Evolutionary conservation across 441 rosid species (phyloP).

Genomic region (Eutrema salsugineum): DNA sequence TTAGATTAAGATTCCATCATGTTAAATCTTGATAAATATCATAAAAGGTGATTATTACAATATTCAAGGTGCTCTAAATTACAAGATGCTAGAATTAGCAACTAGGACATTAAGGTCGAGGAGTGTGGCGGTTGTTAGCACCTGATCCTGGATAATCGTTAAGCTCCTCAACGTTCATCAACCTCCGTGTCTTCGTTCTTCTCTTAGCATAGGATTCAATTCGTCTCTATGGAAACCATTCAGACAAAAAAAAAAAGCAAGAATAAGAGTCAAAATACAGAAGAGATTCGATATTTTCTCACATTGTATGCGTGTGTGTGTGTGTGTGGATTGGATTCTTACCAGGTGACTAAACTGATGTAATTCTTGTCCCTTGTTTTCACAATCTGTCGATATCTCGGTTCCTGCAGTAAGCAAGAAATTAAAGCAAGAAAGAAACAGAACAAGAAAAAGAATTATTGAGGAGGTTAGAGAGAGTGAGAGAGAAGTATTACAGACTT

Average conservation of each 20-base stretch:
- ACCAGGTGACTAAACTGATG: constrained; percentile 9
- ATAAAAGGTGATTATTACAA: constrained; percentile 7
- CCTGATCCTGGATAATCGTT: constrained; percentile 87
- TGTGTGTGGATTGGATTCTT: not conserved
- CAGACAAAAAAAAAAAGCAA: not conserved
- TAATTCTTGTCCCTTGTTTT: not conserved
- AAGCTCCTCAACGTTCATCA: constrained; percentile 49
- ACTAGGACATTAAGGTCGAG: constrained; percentile 44
- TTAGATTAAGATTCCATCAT: constrained; percentile 14
- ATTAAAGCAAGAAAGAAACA: not conserved
- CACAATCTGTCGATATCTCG: not conserved
- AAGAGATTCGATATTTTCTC: not conserved
- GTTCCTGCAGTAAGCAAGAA: constrained; percentile 8
- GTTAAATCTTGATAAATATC: not conserved
- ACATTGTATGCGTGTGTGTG: constrained; percentile 14
- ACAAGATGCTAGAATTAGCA: constrained; percentile 32
- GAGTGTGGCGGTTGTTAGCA: constrained; percentile 83
- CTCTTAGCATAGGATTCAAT: constrained; percentile 16
- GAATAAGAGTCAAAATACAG: not conserved
- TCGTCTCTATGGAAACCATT: constrained; percentile 25
- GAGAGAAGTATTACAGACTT: constrained; percentile 23
- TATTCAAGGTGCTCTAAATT: not conserved
- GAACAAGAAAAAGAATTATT: constrained; percentile 5
- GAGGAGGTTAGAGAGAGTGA: not conserved
- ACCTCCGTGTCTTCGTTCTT: constrained; percentile 26